Conservation (phyloP, 345 rosid species). For the Mangifera indica region DNA sequence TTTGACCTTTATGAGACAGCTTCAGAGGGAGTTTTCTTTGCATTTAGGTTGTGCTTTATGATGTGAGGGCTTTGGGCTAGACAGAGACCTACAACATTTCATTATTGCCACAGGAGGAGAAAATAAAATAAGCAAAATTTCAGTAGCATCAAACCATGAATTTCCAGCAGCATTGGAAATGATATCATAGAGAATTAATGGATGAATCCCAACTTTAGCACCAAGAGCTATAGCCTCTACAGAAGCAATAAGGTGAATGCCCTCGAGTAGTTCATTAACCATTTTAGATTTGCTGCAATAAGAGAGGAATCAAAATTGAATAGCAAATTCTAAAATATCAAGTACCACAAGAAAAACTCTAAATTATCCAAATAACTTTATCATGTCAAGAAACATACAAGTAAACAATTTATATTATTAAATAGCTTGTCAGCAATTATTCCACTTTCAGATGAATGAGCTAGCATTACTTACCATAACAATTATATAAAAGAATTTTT, state of each 20-base stretch:
- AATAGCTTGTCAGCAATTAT: not conserved
- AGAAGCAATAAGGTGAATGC: constrained; percentile 83
- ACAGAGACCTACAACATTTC: no score
- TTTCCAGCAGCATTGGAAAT: constrained; percentile 98
- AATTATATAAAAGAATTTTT: not conserved
- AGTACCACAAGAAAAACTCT: not conserved
- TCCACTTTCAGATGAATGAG: not conserved
- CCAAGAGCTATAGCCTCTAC: constrained; percentile 87
- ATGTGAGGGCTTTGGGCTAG: no score
- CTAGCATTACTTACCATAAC: not conserved
- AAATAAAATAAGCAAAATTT: constrained; percentile 4
- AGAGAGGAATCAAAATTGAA: constrained; percentile 12
- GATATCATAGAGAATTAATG: constrained; percentile 90
- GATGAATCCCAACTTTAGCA: constrained; percentile 70
- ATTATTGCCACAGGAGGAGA: not conserved
- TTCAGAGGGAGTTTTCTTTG: no score
- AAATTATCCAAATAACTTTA: not conserved
- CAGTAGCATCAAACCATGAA: constrained; percentile 65
- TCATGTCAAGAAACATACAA: not conserved
- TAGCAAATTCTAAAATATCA: constrained; percentile 7
- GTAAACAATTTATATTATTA: not conserved
- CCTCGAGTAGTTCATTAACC: constrained; percentile 83
- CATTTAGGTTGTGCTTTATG: no score
- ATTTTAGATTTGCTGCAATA: constrained; percentile 65
- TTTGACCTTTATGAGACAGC: no score